Percentiles rank a stretch among this genome's conserved stretches.
Conservation (phyloP, 495 filamentous ascomycete species). For the Monascus purpureus region DNA sequence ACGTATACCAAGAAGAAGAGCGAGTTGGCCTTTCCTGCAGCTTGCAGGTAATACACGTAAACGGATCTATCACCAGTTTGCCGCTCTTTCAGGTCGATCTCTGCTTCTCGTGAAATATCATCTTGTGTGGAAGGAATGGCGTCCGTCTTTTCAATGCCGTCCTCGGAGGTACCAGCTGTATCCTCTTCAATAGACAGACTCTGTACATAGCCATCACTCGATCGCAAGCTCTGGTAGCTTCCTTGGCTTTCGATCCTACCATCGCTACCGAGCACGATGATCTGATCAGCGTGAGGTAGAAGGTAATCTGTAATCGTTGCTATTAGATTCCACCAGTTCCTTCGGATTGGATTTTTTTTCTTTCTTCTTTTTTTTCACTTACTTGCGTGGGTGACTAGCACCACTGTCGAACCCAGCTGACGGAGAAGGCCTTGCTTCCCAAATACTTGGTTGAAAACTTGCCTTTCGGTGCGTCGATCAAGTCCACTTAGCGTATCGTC, state of each 20-base stretch:
- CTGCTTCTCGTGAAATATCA: neutral
- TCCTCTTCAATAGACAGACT: conserved; percentile 1
- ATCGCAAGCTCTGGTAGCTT: conserved; percentile 24
- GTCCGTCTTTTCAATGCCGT: conserved; percentile 1
- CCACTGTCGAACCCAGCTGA: conserved; percentile 4
- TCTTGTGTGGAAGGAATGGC: neutral
- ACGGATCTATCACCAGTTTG: conserved; percentile 39
- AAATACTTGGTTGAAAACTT: conserved; percentile 28
- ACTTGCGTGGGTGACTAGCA: conserved; percentile 13
- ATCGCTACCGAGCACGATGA: conserved; percentile 33
- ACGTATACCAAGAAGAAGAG: conserved; percentile 25
- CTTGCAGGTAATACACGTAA: conserved; percentile 44
- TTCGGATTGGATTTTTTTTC: no score
- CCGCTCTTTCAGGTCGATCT: conserved; percentile 2
- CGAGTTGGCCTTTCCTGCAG: conserved; percentile 34
- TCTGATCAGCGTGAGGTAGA: conserved; percentile 35
- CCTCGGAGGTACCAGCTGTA: conserved; percentile 2
- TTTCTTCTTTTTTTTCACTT: no score
- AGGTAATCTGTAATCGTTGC: no score
- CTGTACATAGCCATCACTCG: conserved; percentile 28
- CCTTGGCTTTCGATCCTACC: conserved; percentile 37
- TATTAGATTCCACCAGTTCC: no score
- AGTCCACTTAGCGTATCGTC: conserved; percentile 34
- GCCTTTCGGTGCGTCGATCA: conserved; percentile 25
- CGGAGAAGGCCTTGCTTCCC: conserved; percentile 20